These are phyloP conservation scores for Starmerella khaoyaiensis DNA, from an alignment of 805 yeast genomes.

Conservation along the genomic window DNA sequence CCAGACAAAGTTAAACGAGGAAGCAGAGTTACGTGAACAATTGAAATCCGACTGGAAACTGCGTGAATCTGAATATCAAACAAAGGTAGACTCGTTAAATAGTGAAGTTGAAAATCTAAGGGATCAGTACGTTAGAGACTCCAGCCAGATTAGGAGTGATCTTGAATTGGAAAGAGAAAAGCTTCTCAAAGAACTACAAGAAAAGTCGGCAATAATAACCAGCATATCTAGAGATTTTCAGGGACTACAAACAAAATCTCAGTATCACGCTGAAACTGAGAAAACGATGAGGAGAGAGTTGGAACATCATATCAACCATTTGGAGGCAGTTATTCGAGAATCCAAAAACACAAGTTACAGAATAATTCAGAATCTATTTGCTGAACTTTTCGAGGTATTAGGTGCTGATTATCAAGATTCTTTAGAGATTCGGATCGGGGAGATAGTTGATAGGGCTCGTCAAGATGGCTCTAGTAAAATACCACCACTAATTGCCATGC, in stretches of 20 bases:
- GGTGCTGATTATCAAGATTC: conserved; percentile 17
- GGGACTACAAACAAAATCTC: neutral
- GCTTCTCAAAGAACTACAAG: too few relatives aligned
- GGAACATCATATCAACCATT: neutral
- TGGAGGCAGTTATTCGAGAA: conserved; percentile 6
- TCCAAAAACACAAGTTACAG: conserved; percentile 11
- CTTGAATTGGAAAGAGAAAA: too few relatives aligned
- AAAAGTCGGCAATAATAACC: too few relatives aligned
- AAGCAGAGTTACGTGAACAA: too few relatives aligned
- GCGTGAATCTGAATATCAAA: too few relatives aligned
- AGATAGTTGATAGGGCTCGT: conserved; percentile 14
- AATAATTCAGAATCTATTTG: conserved; percentile 16
- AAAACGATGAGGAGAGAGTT: neutral
- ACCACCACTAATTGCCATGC: conserved; percentile 18
- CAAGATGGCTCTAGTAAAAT: conserved; percentile 14
- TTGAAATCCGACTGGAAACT: too few relatives aligned
- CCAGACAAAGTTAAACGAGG: too few relatives aligned
- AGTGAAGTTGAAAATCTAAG: too few relatives aligned
- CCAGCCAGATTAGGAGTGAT: too few relatives aligned
- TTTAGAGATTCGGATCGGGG: conserved; percentile 15
- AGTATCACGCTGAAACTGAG: neutral
- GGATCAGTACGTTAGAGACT: too few relatives aligned
- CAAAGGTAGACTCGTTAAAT: too few relatives aligned
- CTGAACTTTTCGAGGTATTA: conserved; percentile 16
- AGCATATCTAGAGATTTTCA: too few relatives aligned